Evolutionary conservation across 306 rosid genomes (phyloP).

Genomic region (Gynostemma pentaphyllum): DNA sequence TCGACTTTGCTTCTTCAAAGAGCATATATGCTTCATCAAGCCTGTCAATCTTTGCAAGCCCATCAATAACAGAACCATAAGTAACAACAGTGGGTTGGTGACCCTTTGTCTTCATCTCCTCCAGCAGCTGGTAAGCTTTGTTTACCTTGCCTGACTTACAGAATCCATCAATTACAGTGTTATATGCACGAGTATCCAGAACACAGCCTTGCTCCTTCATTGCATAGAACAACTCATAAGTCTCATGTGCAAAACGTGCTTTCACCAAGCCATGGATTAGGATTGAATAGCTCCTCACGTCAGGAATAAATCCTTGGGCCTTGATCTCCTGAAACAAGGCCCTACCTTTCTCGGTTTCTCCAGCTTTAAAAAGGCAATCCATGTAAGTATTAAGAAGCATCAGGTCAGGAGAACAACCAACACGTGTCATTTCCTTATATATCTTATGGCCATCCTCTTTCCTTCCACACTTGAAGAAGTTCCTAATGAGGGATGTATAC

Average conservation of each 20-base stretch:
- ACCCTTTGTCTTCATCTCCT: constrained; percentile 84
- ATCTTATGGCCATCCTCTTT: constrained; percentile 93
- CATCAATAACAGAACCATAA: constrained; percentile 83
- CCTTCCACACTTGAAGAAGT: constrained; percentile 80
- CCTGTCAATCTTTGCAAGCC: constrained; percentile 86
- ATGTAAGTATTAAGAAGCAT: constrained; percentile 79
- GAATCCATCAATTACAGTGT: constrained; percentile 68
- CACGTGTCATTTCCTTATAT: constrained; percentile 69
- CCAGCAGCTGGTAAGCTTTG: constrained; percentile 82
- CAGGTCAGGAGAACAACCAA: constrained; percentile 69
- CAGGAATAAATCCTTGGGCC: constrained; percentile 54
- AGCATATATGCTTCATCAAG: constrained; percentile 96
- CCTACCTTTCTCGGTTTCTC: constrained; percentile 73
- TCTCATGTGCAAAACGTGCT: constrained; percentile 78
- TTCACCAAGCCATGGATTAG: constrained; percentile 77
- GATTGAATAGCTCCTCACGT: constrained; percentile 70
- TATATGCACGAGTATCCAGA: constrained; percentile 77
- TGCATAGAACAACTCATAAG: constrained; percentile 55
- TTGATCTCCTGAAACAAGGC: constrained; percentile 72
- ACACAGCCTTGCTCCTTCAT: constrained; percentile 84
- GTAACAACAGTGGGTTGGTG: constrained; percentile 75
- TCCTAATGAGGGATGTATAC: constrained; percentile 70
- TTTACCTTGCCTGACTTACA: constrained; percentile 88
- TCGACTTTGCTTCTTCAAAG: constrained; percentile 88
- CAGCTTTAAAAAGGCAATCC: constrained; percentile 88